A percentile compares a stretch with the other conserved stretches of the same genome.
Conservation (phyloP, 805 yeast genomes). For the Torulaspora franciscae region DNA sequence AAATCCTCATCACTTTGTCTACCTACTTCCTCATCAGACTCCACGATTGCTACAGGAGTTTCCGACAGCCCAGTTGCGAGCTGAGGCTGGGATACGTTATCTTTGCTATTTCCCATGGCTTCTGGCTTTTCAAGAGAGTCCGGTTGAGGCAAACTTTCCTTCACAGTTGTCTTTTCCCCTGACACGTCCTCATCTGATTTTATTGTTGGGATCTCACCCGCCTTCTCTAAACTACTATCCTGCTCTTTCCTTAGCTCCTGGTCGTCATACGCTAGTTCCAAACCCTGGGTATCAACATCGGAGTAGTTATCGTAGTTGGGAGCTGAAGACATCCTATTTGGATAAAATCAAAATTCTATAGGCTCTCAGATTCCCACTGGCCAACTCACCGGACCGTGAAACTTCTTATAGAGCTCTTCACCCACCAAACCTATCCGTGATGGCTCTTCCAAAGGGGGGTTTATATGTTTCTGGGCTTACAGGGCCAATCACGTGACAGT, state of each 20-base stretch:
- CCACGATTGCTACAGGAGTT: background rate
- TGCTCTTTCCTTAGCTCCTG: too few species aligned
- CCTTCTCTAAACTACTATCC: too few species aligned
- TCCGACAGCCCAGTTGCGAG: background rate
- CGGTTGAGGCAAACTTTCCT: too few species aligned
- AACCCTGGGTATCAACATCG: background rate
- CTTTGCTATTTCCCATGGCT: background rate
- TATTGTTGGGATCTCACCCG: too few species aligned
- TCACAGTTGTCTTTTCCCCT: too few species aligned
- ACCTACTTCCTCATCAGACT: background rate
- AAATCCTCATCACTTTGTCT: background rate
- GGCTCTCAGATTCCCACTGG: background rate
- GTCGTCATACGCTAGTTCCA: too few species aligned
- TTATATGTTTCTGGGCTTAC: background rate
- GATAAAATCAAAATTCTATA: background rate
- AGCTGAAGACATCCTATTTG: background rate
- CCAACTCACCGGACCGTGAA: background rate
- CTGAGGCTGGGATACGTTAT: background rate
- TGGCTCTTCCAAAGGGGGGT: constrained; percentile 4
- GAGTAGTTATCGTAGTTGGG: background rate
- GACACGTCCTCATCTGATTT: too few species aligned
- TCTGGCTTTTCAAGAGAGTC: background rate
- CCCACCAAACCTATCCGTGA: background rate
- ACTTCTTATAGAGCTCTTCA: background rate
- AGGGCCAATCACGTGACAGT: constrained; percentile 1